phyloP scores from a whole-genome alignment of 176 grass and related monocot genomes.

The Microstegium vimineum region DNA sequence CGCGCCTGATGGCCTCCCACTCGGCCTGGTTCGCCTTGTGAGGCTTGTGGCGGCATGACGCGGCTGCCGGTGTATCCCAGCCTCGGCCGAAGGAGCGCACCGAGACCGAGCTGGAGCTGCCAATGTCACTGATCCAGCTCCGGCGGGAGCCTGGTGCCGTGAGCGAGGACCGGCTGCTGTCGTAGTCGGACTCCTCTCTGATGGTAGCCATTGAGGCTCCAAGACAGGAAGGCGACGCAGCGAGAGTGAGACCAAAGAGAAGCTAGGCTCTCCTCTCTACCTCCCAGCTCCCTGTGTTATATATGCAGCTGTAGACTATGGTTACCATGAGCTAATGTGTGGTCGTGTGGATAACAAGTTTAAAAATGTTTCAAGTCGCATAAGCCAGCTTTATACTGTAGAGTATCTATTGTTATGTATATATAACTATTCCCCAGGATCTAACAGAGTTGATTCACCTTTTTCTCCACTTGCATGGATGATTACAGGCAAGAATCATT shows the following conservation, averaged over 20 bases:
- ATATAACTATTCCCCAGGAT: conserved; percentile 38
- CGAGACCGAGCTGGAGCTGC: conserved; percentile 78
- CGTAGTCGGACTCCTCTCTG: conserved; percentile 79
- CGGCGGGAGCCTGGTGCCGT: conserved; percentile 52
- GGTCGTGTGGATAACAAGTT: conserved; percentile 9
- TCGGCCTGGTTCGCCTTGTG: conserved; percentile 85
- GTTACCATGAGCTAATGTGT: conserved; percentile 15
- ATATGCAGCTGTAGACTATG: conserved; percentile 13
- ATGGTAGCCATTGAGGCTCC: conserved; percentile 39
- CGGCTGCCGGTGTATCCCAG: not conserved
- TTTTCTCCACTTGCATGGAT: conserved; percentile 47
- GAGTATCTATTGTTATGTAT: conserved; percentile 28
- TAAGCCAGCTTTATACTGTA: conserved; percentile 25
- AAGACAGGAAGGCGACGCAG: not conserved
- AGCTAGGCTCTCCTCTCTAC: not conserved
- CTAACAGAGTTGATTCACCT: conserved; percentile 35
- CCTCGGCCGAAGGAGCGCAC: conserved; percentile 37
- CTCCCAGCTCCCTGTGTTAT: conserved; percentile 26
- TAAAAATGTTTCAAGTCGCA: conserved; percentile 23
- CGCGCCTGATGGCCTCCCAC: conserved; percentile 70
- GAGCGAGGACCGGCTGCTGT: conserved; percentile 75
- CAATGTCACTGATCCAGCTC: conserved; percentile 84
- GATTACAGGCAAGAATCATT: conserved; percentile 40
- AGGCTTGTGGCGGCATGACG: conserved; percentile 46
- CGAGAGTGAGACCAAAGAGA: not conserved